phyloP scores from a whole-genome alignment of 2,329 filamentous ascomycete species.

The Grosmannia serpens region DNA sequence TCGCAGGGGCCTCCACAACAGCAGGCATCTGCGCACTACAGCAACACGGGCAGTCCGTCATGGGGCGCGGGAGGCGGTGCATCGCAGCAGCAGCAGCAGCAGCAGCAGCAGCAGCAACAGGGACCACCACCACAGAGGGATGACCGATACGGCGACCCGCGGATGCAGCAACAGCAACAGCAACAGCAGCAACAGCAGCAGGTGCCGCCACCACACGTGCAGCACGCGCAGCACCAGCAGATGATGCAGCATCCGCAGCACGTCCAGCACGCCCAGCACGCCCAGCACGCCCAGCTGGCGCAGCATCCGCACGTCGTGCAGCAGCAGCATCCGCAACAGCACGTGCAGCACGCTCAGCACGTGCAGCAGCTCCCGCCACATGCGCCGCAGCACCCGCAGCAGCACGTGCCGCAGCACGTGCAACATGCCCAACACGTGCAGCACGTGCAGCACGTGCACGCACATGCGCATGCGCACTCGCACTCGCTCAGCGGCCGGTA shows the following conservation, averaged over 20 bases:
- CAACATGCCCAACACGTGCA: neutral
- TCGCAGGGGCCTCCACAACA: neutral
- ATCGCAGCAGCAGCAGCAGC: slow-evolving; percentile 11
- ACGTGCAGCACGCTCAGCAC: neutral
- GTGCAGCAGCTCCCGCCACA: neutral
- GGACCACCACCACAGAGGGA: slow-evolving; percentile 16
- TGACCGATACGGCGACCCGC: slow-evolving; percentile 2
- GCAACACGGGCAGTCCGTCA: neutral
- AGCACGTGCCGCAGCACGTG: neutral
- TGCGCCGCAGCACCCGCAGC: neutral
- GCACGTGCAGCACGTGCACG: slow-evolving; percentile 6
- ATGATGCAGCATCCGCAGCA: neutral
- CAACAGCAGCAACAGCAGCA: slow-evolving; percentile 11
- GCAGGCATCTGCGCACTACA: neutral
- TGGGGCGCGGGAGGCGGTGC: neutral
- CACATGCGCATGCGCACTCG: slow-evolving; percentile 11
- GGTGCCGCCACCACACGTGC: neutral
- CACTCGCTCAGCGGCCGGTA: slow-evolving; percentile 18
- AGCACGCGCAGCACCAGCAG: neutral
- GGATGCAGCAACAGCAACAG: slow-evolving; percentile 8
- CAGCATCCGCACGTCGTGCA: neutral
- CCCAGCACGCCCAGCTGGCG: neutral
- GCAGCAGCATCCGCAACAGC: neutral
- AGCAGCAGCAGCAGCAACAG: slow-evolving; percentile 18
- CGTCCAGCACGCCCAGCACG: neutral